phyloP scores from a whole-genome alignment of 2,329 filamentous ascomycete genomes.

The Xylaria multiplex region DNA sequence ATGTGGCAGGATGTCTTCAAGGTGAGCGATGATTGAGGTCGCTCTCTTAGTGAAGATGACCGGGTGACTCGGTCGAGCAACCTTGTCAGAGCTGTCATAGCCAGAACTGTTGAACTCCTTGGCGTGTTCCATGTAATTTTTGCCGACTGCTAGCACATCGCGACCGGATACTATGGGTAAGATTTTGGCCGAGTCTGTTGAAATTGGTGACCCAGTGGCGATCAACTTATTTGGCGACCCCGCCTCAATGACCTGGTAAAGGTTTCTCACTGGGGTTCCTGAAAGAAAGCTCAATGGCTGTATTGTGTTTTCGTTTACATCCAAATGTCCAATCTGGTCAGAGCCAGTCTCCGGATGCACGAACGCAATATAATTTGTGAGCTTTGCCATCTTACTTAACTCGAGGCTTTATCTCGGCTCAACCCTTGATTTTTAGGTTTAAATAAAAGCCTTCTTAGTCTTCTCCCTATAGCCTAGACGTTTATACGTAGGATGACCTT shows the following conservation, averaged over 20 bases:
- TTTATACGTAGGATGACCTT: not conserved
- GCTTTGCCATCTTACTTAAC: conserved; percentile 21
- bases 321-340: conserved; percentile 31
- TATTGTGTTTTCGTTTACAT: conserved; percentile 25
- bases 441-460: not conserved
- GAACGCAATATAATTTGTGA: conserved; percentile 34
- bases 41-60: conserved; percentile 35
- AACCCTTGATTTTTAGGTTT: not conserved
- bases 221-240: conserved; percentile 17
- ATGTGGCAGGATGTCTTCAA: conserved; percentile 31
- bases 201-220: conserved; percentile 13
- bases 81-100: conserved; percentile 36
- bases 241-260: conserved; percentile 35
- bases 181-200: conserved; percentile 16
- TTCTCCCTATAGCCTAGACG: too few species aligned
- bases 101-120: conserved; percentile 36
- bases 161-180: conserved; percentile 30
- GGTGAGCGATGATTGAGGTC: conserved; percentile 29
- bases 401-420: not conserved
- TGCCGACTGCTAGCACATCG: conserved; percentile 32
- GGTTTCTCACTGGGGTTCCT: conserved; percentile 30
- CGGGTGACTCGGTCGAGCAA: conserved; percentile 30
- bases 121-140: conserved; percentile 36
- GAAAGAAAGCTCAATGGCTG: conserved; percentile 30
- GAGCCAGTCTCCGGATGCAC: conserved; percentile 24